These are phyloP conservation scores for Trichoderma orchidacearum DNA, from an alignment of 495 filamentous ascomycete genomes.

Conservation along the genomic window DNA sequence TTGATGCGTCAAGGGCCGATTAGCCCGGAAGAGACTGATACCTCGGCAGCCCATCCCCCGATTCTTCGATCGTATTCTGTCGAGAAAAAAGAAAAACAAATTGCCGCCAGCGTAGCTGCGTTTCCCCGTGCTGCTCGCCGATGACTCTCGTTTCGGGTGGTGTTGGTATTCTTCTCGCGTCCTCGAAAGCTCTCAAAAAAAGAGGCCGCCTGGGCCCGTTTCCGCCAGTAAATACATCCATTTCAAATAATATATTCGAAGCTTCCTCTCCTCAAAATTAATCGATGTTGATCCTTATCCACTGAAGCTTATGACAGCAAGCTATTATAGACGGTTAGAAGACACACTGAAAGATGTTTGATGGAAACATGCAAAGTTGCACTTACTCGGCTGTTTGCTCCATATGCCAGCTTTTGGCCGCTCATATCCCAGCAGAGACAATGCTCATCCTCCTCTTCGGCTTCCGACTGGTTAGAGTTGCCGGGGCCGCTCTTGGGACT, in stretches of 20 bases:
- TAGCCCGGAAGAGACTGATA: not conserved
- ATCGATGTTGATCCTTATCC: not conserved
- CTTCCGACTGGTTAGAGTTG: constrained; percentile 21
- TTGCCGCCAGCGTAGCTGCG: not conserved
- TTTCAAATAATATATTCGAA: not conserved
- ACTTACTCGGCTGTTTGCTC: constrained; percentile 54
- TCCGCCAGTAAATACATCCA: not conserved
- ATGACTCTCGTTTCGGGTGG: not conserved
- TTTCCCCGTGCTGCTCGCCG: not conserved
- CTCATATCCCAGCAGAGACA: constrained; percentile 65
- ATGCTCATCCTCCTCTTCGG: constrained; percentile 31
- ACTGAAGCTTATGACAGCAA: constrained; percentile 3
- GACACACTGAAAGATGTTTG: not conserved
- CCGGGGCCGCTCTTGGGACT: not conserved
- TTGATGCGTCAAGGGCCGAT: not conserved
- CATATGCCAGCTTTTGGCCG: constrained; percentile 61
- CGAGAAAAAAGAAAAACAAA: not conserved
- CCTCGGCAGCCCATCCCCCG: not conserved
- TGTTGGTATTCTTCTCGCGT: not conserved
- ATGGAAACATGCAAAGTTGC: not conserved
- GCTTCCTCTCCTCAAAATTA: not conserved
- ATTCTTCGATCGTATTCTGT: not conserved
- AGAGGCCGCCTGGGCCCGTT: not conserved
- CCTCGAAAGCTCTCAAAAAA: not conserved
- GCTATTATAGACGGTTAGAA: not conserved